These are phyloP conservation scores for Zygoascus flipseniorum DNA, from an alignment of 805 yeast species.

Conservation along the genomic window DNA sequence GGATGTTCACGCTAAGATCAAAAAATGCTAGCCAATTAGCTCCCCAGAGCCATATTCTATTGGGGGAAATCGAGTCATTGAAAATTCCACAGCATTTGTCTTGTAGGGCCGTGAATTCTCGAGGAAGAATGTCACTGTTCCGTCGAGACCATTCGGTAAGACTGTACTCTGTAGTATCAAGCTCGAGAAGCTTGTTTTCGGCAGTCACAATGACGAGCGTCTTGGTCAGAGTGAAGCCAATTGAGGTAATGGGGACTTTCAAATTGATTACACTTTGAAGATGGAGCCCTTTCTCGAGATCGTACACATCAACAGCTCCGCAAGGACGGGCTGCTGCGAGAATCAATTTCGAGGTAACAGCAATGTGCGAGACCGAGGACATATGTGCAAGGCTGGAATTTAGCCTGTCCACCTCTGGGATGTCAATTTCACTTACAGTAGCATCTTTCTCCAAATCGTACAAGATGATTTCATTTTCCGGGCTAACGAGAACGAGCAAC, in stretches of 20 bases:
- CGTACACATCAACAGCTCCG: slow-evolving; percentile 53
- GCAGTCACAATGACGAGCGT: slow-evolving; percentile 59
- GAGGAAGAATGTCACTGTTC: slow-evolving; percentile 70
- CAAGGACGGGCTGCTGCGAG: slow-evolving; percentile 54
- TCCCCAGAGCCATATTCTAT: slow-evolving; percentile 79
- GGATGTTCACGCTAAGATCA: slow-evolving; percentile 52
- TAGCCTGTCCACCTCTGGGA: slow-evolving; percentile 3
- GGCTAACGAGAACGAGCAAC: slow-evolving; percentile 19
- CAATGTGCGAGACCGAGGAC: slow-evolving; percentile 45
- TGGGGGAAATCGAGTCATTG: slow-evolving; percentile 32
- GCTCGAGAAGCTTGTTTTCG: slow-evolving; percentile 70
- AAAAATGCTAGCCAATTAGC: slow-evolving; percentile 71
- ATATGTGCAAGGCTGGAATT: slow-evolving; percentile 36
- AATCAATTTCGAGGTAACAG: slow-evolving; percentile 37
- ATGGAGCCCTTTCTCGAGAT: slow-evolving; percentile 22
- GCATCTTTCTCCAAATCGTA: slow-evolving; percentile 12
- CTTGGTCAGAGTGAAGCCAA: slow-evolving; percentile 39
- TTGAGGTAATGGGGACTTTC: slow-evolving; percentile 49
- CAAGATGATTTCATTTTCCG: slow-evolving; percentile 21
- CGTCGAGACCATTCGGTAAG: slow-evolving; percentile 70
- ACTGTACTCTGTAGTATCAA: slow-evolving; percentile 31
- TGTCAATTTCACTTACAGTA: slow-evolving; percentile 7
- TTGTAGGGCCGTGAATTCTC: slow-evolving; percentile 43
- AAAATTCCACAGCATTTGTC: slow-evolving; percentile 73
- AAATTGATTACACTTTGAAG: slow-evolving; percentile 45